Base-by-base conservation (phyloP, 495 filamentous ascomycete species). In the Xylaria telfairii region DNA sequence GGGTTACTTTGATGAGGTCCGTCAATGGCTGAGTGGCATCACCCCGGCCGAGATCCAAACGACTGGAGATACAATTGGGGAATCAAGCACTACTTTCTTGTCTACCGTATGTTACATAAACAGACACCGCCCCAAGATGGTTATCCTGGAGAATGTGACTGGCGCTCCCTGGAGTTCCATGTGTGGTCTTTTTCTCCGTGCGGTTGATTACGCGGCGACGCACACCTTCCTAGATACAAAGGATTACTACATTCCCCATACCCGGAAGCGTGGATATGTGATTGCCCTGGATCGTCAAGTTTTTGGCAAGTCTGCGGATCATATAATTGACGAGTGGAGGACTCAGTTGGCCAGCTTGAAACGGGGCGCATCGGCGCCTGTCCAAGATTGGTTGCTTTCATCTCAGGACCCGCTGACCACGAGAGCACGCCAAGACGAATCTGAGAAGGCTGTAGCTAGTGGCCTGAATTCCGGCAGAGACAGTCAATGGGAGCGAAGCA, bases 241-340 rank as follows among this genome's bases (percentile, higher is more conserved):
- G 75, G 74, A 92, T 0, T 95, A 86, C 75, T 94, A 93, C 59
- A 81, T 96, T 3, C 93, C 93, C 0, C 93, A 97, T 46, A 97
- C 93, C 6, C 83, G 93, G 1, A 82, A 83, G 41, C 85, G 93
- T 53, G 88, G 89, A 6, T 97, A 96, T 74, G 86, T 95, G 77
- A 78, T 93, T 37, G 90, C 88, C 32, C 73, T 93, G 13, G 84
- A 92, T 66, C 78, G 74, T 9, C 13, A 71, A 0, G 68, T 75
- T 0, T 80, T 86, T 60, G 65, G 76, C 1, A 57, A 67, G 0
- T 34, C 60, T 26, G 61, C 61, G 8, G 26, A 59, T 0, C 47
- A 12, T 21, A 71, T 77, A 15, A 10, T 67, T 32, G 7, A 49
- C 0, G 26, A 44, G 9, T 82, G 82, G 81, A 12, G 3, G 12